These are phyloP conservation scores for Gomphus bonarii DNA, from an alignment of 1,284 basidiomycete genomes.

Conservation along the genomic window DNA sequence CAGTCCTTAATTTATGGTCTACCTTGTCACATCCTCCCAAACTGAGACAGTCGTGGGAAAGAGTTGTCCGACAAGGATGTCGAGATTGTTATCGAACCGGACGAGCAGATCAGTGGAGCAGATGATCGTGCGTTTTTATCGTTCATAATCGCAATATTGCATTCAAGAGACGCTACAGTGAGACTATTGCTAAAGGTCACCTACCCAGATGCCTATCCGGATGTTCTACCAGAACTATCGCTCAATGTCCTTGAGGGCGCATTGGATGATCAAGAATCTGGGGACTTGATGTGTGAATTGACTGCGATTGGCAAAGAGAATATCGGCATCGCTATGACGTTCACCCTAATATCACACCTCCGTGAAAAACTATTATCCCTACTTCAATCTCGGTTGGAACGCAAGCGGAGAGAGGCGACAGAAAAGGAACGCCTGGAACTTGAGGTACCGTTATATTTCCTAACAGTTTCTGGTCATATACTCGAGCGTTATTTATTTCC, in stretches of 20 bases:
- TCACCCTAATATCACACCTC: conserved; percentile 83
- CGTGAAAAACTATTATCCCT: conserved; percentile 68
- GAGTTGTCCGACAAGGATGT: conserved; percentile 79
- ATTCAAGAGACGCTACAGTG: conserved; percentile 38
- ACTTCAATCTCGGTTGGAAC: conserved; percentile 49
- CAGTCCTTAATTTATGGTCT: conserved; percentile 30
- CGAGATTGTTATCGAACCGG: conserved; percentile 82
- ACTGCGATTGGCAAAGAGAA: conserved; percentile 73
- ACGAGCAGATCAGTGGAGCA: conserved; percentile 54
- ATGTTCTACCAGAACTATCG: conserved; percentile 66
- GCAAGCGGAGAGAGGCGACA: conserved; percentile 48
- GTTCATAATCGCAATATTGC: conserved; percentile 16
- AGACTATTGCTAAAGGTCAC: conserved; percentile 61
- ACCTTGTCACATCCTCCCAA: conserved; percentile 18
- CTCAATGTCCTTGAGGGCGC: conserved; percentile 64
- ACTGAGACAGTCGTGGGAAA: conserved; percentile 44
- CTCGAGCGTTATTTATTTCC: not conserved
- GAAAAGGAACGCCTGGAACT: conserved; percentile 65
- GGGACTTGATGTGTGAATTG: conserved; percentile 50
- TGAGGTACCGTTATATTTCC: conserved; percentile 41
- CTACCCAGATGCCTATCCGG: conserved; percentile 65
- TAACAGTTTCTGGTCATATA: not conserved
- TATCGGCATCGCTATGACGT: conserved; percentile 96
- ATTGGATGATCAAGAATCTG: conserved; percentile 47
- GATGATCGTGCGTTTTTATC: conserved; percentile 42